Evolutionary conservation across 2,329 filamentous ascomycete genomes (phyloP), one percentile per base, ranked within the genome.

Genomic region (Colletotrichum karsti): DNA sequence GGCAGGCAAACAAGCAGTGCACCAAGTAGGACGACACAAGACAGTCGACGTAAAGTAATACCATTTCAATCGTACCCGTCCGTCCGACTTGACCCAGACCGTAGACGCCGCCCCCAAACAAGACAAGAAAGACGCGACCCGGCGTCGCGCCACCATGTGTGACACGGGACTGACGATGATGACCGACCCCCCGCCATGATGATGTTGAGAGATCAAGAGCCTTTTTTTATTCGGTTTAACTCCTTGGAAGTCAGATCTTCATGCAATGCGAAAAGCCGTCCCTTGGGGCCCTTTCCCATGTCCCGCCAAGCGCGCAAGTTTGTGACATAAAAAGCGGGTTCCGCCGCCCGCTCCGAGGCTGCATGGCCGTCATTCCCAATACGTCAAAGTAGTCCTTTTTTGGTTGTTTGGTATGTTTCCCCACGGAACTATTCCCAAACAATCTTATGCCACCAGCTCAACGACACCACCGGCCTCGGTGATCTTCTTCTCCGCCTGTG

Each of bases 391-490:
- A n/a, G n/a, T n/a, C n/a, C n/a, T n/a, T n/a, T n/a, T n/a, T n/a
- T n/a, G n/a, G n/a, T n/a, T n/a, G 39, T 66, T 35, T 54, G 28
- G 60, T 54, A 46, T 13, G 50, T 37, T 62, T 61, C 48, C 48
- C 57, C 48, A n/a, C 44, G 35, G 54, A 64, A 44, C 24, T 24
- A n/a, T 44, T 65, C 53, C 33, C 30, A 53, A 74, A n/a, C n/a
- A n/a, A n/a, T n/a, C 77, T 81, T 84, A 98, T 86, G 94, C 95
- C 80, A 98, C 93, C 83, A 98, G 90, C 90, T 98, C 94, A 79
- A 97, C 88, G 80, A 97, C 93, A 85, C 95, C 95, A 84, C 96
- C 96, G 79, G 95, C 95, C 85, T 96, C 94, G 83, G 93, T 97
- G 86, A 99, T 98, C 93, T 99, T 99, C 88, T 93, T 89, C 92